Conservation (phyloP, 306 rosid genomes). For the Prunus armeniaca region DNA sequence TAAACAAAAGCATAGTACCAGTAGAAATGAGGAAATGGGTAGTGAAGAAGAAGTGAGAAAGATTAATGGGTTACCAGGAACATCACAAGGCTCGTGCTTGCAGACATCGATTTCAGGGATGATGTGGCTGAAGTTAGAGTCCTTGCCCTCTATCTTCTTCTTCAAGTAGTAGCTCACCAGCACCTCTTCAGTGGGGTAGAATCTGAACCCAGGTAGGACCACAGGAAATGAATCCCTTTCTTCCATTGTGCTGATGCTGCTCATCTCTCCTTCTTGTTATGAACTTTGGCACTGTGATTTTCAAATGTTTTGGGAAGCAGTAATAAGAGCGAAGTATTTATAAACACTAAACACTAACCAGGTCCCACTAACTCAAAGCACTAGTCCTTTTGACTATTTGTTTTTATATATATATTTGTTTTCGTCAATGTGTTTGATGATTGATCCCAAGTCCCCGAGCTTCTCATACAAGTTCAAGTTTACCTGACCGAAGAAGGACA, state of each 20-base stretch:
- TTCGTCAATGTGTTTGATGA: too few relatives aligned
- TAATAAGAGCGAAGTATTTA: neutral
- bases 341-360: neutral
- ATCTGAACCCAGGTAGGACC: conserved; percentile 37
- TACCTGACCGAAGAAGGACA: too few relatives aligned
- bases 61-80: conserved; percentile 34
- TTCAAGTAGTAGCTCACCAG: conserved; percentile 43
- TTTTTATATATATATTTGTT: too few relatives aligned
- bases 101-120: conserved; percentile 45
- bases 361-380: neutral
- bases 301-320: neutral
- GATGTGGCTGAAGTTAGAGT: neutral
- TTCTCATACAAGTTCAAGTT: neutral
- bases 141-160: conserved; percentile 24
- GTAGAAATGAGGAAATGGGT: neutral
- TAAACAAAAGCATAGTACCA: neutral
- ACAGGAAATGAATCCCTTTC: neutral
- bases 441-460: neutral
- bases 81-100: conserved; percentile 49
- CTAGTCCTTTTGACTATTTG: neutral
- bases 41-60: neutral
- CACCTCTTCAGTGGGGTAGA: conserved; percentile 61
- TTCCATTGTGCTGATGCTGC: neutral
- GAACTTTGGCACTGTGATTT: neutral
- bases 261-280: neutral